These are phyloP conservation scores for Chenopodium album DNA, from an alignment of 148 eudicot species.

Conservation along the genomic window DNA sequence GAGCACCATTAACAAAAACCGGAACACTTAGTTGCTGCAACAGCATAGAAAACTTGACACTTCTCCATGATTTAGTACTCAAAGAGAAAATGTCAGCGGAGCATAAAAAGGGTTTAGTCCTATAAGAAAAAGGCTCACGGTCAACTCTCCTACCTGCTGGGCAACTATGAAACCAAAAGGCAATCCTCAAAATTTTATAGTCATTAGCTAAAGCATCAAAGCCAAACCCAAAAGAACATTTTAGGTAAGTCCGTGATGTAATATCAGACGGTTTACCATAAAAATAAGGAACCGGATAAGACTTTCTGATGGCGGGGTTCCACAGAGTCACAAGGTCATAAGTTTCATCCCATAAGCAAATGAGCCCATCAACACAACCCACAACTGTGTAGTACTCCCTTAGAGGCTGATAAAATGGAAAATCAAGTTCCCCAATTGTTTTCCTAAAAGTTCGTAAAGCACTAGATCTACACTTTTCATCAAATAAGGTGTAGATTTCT, in stretches of 20 bases:
- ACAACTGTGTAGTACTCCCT: background rate
- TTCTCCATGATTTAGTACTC: conserved; percentile 5
- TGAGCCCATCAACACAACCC: background rate
- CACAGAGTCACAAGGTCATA: background rate
- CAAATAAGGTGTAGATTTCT: background rate
- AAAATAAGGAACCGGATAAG: background rate
- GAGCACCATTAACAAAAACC: background rate
- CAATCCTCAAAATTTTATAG: conserved; percentile 1
- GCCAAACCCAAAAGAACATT: background rate
- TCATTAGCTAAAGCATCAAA: background rate
- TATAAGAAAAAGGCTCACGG: background rate
- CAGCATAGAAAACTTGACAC: background rate
- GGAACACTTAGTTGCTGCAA: background rate
- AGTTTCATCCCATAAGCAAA: background rate
- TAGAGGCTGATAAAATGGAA: background rate
- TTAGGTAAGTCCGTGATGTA: background rate
- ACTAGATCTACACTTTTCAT: background rate
- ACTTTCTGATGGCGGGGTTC: background rate
- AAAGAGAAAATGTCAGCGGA: background rate
- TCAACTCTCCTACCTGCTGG: background rate
- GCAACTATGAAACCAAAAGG: background rate
- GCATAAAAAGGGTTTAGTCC: background rate
- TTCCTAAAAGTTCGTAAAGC: too few relatives aligned
- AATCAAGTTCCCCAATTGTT: background rate
- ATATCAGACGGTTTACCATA: background rate